These are phyloP conservation scores for Ceratocystis cubensis DNA, from an alignment of 2,329 filamentous ascomycete genomes.

Conservation along the genomic window DNA sequence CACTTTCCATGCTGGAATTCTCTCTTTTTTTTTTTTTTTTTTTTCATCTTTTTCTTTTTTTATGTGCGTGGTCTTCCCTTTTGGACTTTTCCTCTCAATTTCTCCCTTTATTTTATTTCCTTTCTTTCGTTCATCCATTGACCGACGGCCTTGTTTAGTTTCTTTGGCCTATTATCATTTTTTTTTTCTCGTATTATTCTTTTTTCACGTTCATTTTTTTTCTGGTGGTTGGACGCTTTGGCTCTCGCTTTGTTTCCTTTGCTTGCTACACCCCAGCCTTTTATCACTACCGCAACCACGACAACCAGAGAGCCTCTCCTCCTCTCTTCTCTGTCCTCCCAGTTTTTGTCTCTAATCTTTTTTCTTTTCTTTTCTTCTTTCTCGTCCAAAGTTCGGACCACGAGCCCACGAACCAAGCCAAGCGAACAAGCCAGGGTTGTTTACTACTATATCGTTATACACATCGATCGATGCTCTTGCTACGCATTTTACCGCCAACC, in stretches of 20 bases:
- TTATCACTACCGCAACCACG: slow-evolving; percentile 15
- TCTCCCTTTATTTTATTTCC: not conserved
- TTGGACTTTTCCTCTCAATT: not conserved
- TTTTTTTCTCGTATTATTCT: not conserved
- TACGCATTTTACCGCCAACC: not conserved
- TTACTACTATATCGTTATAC: slow-evolving; percentile 1
- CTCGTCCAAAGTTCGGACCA: not conserved
- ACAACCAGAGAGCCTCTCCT: slow-evolving; percentile 4
- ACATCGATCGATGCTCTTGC: not conserved
- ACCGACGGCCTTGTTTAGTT: too few relatives aligned
- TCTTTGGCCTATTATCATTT: not conserved
- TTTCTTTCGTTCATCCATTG: not conserved
- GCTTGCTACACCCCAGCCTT: slow-evolving; percentile 13
- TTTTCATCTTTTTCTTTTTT: not conserved
- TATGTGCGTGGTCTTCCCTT: not conserved
- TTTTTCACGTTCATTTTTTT: not conserved
- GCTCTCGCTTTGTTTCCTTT: slow-evolving; percentile 3
- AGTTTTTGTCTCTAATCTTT: not conserved
- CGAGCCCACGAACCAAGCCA: not conserved
- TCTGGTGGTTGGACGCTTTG: slow-evolving; percentile 16
- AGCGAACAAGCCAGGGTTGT: not conserved
- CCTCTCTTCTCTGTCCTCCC: not conserved
- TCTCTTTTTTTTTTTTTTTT: not conserved
- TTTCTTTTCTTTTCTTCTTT: not conserved
- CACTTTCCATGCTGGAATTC: not conserved